Base-by-base conservation (phyloP, 2,329 filamentous ascomycete species). In the Microsporum audouinii region DNA sequence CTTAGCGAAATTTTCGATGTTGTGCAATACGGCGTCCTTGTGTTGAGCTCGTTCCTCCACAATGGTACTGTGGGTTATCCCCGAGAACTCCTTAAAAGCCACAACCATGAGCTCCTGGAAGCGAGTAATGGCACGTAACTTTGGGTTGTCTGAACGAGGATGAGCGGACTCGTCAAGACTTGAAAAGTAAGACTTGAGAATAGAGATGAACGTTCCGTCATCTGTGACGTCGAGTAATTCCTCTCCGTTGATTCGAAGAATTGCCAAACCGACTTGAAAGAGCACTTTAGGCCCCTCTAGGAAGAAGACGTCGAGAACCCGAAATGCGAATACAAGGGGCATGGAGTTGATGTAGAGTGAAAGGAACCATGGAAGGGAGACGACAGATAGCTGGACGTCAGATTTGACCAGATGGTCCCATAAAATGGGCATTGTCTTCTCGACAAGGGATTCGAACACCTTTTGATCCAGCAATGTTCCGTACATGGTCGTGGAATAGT, bases 91-190 rank as follows among this genome's bases (percentile, higher is more conserved):
- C 68, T 96, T 97, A 77, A 99, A 99, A 0, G 94, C 94, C 23
- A 97, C 94, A 2, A 99, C 94, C 91, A 99, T 97, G 61, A 99
- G 83, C 73, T 97, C 94, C 70, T 99, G 94, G 72, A 99, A 99
- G 55, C 89, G 84, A 4, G 95, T 99, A 60, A 99, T 94, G 0
- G 91, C 90, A 59, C 92, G 84, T 59, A 97, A 79, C 76, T 97
- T 99, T 2, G 91, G 86, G 65, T 97, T 99, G 71, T 96, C 91
- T 0, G 91, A 96, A 70, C 88, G 91, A 1, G 94, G 94, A 70
- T 99, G 92, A 1, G 94, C 94, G 2, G 91, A 96, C 75, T 97
- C 92, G 71, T 97, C 92, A 6, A 99, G 80, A 43, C 90, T 85
- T 5, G 89, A 85, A 72, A 99, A 99, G 75, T 99, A 99, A 0